Evolutionary conservation across 106 monocot species (phyloP).

Genomic region (Iris macrosiphon): DNA sequence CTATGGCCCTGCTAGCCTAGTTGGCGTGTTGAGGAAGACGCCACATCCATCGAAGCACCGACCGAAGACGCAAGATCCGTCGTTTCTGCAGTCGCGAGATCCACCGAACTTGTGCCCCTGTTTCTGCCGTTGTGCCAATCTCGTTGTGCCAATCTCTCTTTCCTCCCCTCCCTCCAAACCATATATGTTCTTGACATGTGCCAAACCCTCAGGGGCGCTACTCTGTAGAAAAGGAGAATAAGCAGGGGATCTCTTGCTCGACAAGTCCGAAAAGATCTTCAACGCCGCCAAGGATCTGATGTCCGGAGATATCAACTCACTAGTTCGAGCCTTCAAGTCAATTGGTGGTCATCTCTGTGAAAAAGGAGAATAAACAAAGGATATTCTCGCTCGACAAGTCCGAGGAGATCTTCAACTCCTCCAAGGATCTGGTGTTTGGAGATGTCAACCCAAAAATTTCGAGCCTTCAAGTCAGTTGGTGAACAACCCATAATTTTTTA

Average conservation of each 20-base stretch:
- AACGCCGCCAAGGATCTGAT: slow-evolving; percentile 83
- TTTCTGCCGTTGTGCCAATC: no score
- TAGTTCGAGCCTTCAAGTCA: no score
- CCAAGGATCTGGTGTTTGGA: slow-evolving; percentile 74
- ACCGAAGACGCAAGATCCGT: no score
- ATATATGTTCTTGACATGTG: background rate
- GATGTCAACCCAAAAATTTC: slow-evolving; percentile 68
- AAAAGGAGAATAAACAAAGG: slow-evolving; percentile 63
- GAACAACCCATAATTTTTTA: slow-evolving; percentile 70
- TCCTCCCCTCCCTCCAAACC: slow-evolving; percentile 18
- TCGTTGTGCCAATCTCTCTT: slow-evolving; percentile 15
- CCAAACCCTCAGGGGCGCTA: slow-evolving; percentile 22
- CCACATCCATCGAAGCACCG: no score
- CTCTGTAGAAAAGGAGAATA: slow-evolving; percentile 67
- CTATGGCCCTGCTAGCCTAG: no score
- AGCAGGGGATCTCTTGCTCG: slow-evolving; percentile 34
- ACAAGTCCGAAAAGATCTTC: slow-evolving; percentile 85
- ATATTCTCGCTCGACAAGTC: slow-evolving; percentile 59
- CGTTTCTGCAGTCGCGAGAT: no score
- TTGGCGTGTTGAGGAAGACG: no score
- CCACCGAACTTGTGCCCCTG: no score
- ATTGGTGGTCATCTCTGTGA: no score
- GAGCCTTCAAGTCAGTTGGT: slow-evolving; percentile 72
- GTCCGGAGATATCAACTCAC: no score
- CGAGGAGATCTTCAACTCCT: slow-evolving; percentile 73